Evolutionary conservation across 202 grass and related monocot genomes (phyloP), one percentile per base, ranked within the genome.

Genomic region (Hordeum pubiflorum): DNA sequence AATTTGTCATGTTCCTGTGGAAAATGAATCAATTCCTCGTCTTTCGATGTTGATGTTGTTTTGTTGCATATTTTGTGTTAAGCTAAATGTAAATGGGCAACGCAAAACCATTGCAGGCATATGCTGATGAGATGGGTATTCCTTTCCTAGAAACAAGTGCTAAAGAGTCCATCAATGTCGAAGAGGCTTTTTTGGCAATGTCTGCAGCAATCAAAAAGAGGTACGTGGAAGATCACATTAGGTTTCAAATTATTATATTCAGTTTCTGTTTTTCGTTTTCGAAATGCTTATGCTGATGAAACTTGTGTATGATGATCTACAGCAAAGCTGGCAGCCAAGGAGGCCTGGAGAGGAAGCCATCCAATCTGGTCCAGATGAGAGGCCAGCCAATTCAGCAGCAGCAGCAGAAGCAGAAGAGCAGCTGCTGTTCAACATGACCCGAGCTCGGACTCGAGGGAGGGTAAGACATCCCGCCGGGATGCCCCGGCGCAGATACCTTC

Each of bases 71-170:
- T 11, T 70, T 63, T 32, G 27, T 76, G 9, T 58, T 75, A 18
- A 66, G 43, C 48, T 74, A 46, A 84, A 3, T 29, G 33, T 72
- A 40, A 85, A 79, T 44, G 9, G 13, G 41, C 11, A 75, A 54
- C 32, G 21, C 10, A 79, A 79, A 82, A 78, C 5, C 31, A 65
- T 10, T 34, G 75, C 83, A 94, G 89, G 79, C 86, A 39, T 91
- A 83, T 85, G 86, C 89, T 40, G 84, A 91, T 65, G 80, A 86
- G 67, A 71, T 94, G 12, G 84, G 92, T 14, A 89, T 94, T 69
- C 79, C 82, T 3, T 94, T 91, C 76, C 81, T 94, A 6, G 89
- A 94, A 86, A 91, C 89, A 55, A 94, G 92, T 56, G 89, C 92
- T 65, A 94, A 89, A 79, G 92, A 94, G 4, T 87, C 92, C 2